phyloP scores from a whole-genome alignment of 202 grass and related monocot genomes.

The Schoenoplectus triqueter region DNA sequence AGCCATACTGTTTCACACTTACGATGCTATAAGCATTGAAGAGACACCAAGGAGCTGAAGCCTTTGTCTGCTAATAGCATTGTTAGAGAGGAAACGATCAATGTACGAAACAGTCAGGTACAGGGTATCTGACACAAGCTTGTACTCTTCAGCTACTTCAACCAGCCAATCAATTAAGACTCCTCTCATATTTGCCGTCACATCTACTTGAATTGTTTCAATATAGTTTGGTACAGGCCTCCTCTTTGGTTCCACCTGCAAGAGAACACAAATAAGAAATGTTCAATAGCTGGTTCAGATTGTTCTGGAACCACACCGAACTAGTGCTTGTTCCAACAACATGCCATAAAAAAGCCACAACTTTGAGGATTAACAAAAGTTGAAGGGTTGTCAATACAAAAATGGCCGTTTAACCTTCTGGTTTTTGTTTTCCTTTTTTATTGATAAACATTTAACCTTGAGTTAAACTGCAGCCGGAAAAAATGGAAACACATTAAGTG shows the following conservation, averaged over 20 bases:
- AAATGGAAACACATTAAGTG: neutral
- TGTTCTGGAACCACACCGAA: neutral
- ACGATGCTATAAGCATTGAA: conserved; percentile 81
- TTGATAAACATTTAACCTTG: neutral
- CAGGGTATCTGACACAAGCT: conserved; percentile 72
- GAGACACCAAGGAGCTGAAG: conserved; percentile 85
- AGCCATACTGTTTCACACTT: conserved; percentile 17
- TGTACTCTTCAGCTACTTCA: conserved; percentile 85
- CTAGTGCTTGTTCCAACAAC: neutral
- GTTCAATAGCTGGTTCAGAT: neutral
- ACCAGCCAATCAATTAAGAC: conserved; percentile 89
- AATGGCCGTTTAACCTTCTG: neutral
- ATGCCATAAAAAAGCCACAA: neutral
- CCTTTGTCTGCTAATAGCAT: conserved; percentile 51
- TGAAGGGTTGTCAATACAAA: neutral
- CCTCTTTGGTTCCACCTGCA: conserved; percentile 62
- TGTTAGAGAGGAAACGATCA: conserved; percentile 76
- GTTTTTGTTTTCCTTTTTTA: neutral
- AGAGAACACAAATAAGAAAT: neutral
- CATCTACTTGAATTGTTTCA: conserved; percentile 64
- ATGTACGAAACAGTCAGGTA: conserved; percentile 77
- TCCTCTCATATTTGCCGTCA: conserved; percentile 68
- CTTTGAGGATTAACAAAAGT: neutral
- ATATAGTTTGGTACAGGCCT: conserved; percentile 64
- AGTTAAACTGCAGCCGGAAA: neutral